phyloP scores from a whole-genome alignment of 2,329 filamentous ascomycete species.

The Fusarium sp. region DNA sequence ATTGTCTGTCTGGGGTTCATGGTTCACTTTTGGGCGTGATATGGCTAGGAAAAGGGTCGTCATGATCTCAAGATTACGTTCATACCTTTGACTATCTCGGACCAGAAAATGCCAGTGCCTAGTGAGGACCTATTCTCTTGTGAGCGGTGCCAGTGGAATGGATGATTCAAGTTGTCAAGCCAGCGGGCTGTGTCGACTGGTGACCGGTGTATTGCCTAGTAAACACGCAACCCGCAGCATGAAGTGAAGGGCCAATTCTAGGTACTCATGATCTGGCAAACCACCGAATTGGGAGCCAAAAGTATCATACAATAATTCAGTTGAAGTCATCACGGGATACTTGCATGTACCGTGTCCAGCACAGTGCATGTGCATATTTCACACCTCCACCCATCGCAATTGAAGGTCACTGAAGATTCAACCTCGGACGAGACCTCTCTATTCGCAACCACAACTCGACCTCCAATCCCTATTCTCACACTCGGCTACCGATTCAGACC shows the following conservation, averaged over 20 bases:
- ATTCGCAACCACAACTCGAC: constrained; percentile 9
- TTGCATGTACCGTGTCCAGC: constrained; percentile 23
- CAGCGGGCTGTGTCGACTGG: no score
- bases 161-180: constrained; percentile 4
- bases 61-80: constrained; percentile 48
- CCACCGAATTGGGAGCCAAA: no score
- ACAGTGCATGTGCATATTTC: constrained; percentile 32
- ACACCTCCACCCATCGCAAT: constrained; percentile 35
- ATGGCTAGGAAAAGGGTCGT: constrained; percentile 44
- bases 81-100: constrained; percentile 44
- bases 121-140: constrained; percentile 30
- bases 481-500: background rate
- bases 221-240: no score
- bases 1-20: constrained; percentile 47
- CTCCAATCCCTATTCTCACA: background rate
- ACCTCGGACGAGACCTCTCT: constrained; percentile 2
- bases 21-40: constrained; percentile 46
- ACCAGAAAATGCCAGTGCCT: constrained; percentile 39
- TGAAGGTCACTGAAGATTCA: constrained; percentile 34
- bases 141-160: constrained; percentile 2
- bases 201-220: no score
- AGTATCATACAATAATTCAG: background rate
- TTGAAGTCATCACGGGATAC: background rate
- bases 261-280: background rate
- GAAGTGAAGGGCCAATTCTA: no score